Conservation (phyloP, 2,329 filamentous ascomycete species). For the Alternaria sp. region DNA sequence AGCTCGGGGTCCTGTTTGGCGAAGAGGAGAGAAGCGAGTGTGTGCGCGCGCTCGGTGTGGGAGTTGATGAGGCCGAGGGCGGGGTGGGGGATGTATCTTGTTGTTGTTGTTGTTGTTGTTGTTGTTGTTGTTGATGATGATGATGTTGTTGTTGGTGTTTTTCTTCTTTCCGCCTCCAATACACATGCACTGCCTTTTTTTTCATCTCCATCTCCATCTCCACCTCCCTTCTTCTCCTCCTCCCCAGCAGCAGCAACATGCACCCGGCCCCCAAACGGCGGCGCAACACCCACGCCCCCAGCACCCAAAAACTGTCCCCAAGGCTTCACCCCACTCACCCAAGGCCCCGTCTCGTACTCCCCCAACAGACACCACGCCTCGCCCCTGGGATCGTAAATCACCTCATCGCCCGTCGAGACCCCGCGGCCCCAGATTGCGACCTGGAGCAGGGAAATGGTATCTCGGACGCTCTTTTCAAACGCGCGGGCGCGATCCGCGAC, state of each 20-base stretch:
- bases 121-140: too few relatives aligned
- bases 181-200: neutral
- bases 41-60: constrained; percentile 31
- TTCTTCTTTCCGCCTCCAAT: too few relatives aligned
- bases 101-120: too few relatives aligned
- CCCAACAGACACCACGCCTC: constrained; percentile 2
- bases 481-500: neutral
- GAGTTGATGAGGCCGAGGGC: constrained; percentile 35
- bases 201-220: neutral
- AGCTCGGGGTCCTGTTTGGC: neutral
- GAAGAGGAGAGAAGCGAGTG: neutral
- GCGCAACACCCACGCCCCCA: constrained; percentile 30
- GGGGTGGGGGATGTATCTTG: constrained; percentile 34
- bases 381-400: constrained; percentile 24
- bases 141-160: too few relatives aligned
- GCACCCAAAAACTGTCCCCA: constrained; percentile 43
- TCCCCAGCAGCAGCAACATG: neutral
- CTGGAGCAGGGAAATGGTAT: constrained; percentile 11
- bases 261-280: neutral
- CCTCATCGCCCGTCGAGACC: neutral
- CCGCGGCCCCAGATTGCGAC: constrained; percentile 13
- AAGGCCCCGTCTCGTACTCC: constrained; percentile 24
- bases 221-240: neutral
- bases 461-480: constrained; percentile 12
- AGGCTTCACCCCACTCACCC: constrained; percentile 34